These are phyloP conservation scores for Grammothele lineata DNA, from an alignment of 768 basidiomycete genomes.

Conservation along the genomic window DNA sequence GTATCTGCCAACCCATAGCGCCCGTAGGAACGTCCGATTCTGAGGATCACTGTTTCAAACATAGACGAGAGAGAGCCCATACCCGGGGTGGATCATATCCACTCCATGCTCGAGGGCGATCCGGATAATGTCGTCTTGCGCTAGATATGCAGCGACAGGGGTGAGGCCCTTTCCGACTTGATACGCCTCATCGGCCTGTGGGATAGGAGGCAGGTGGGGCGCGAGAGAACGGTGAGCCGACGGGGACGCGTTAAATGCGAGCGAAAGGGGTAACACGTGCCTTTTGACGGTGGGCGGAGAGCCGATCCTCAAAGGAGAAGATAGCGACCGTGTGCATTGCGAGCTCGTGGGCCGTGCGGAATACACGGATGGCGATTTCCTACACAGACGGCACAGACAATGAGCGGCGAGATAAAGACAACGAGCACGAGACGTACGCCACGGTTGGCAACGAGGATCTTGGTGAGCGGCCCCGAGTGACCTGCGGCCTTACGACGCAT, in stretches of 20 bases:
- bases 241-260: too few relatives aligned
- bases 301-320: conserved; percentile 94
- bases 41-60: conserved; percentile 8
- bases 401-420: neutral
- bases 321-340: conserved; percentile 99
- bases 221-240: neutral
- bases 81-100: conserved; percentile 99
- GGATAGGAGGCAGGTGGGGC: neutral
- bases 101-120: conserved; percentile 98
- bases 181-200: conserved; percentile 95
- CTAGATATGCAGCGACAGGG: conserved; percentile 94
- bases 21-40: conserved; percentile 4
- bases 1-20: conserved; percentile 50
- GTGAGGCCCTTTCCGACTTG: conserved; percentile 95
- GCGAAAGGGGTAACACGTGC: too few relatives aligned
- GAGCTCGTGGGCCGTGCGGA: conserved; percentile 96
- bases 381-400: conserved; percentile 27
- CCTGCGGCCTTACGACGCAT: conserved; percentile 90
- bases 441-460: conserved; percentile 89
- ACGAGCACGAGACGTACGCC: conserved; percentile 53
- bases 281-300: conserved; percentile 98
- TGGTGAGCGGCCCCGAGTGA: conserved; percentile 85
- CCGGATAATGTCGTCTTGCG: conserved; percentile 95
- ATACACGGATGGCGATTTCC: conserved; percentile 99
- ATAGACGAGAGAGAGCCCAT: conserved; percentile 1